These are phyloP conservation scores for Adenanthera pavonina DNA, from an alignment of 306 rosid species.

Conservation along the genomic window DNA sequence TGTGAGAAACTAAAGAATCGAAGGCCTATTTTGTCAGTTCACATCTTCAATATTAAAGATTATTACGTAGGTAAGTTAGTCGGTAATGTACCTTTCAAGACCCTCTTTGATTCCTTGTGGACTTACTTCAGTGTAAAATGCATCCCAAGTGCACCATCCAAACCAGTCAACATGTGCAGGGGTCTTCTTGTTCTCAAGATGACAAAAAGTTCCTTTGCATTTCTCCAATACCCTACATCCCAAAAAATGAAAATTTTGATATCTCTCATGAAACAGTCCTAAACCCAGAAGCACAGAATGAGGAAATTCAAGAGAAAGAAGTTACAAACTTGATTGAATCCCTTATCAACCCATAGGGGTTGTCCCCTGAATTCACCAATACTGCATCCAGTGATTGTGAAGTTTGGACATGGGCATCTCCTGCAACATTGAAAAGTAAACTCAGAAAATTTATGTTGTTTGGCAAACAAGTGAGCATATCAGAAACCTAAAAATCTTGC, in stretches of 20 bases:
- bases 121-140: slow-evolving; percentile 63
- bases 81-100: slow-evolving; percentile 54
- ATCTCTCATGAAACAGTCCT: neutral
- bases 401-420: slow-evolving; percentile 65
- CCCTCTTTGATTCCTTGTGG: slow-evolving; percentile 73
- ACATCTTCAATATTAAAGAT: slow-evolving; percentile 7
- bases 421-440: slow-evolving; percentile 42
- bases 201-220: slow-evolving; percentile 63
- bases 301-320: neutral
- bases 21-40: neutral
- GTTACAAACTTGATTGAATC: slow-evolving; percentile 64
- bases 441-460: neutral
- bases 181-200: slow-evolving; percentile 61
- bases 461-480: neutral
- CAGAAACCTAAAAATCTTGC: neutral
- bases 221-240: slow-evolving; percentile 65
- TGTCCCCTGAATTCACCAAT: slow-evolving; percentile 71
- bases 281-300: neutral
- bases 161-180: slow-evolving; percentile 73
- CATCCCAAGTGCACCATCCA: slow-evolving; percentile 96
- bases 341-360: slow-evolving; percentile 66
- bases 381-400: slow-evolving; percentile 61
- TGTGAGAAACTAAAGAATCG: slow-evolving; percentile 48
- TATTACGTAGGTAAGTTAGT: slow-evolving; percentile 16
- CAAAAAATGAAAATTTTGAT: slow-evolving; percentile 7